Conservation (phyloP, 176 grass and related monocot species). For the Elaeis guineensis region DNA sequence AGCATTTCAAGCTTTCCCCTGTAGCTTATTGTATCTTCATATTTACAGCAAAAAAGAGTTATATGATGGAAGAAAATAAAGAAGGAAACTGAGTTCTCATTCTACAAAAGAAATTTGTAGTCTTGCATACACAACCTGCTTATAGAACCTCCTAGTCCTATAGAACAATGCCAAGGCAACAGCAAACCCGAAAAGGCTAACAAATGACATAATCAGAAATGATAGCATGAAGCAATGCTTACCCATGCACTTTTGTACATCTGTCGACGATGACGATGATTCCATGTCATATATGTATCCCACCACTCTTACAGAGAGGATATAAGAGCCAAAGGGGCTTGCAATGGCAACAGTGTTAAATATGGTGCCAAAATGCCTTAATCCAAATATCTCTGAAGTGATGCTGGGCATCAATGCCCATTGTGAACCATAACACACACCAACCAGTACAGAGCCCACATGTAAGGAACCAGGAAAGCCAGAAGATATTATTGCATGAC, state of each 20-base stretch:
- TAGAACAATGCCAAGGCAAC: conserved; percentile 34
- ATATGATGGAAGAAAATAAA: too few species aligned
- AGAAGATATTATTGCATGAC: conserved; percentile 46
- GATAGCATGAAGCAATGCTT: conserved; percentile 58
- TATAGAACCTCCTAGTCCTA: conserved; percentile 63
- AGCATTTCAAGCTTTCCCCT: too few species aligned
- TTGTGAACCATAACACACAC: conserved; percentile 63
- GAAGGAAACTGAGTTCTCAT: too few species aligned
- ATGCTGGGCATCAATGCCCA: conserved; percentile 78
- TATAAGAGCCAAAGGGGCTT: conserved; percentile 57
- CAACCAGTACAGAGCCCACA: conserved; percentile 44
- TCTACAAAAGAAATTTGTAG: conserved; percentile 6
- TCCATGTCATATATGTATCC: conserved; percentile 60
- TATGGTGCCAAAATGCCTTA: conserved; percentile 55
- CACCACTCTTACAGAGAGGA: conserved; percentile 60
- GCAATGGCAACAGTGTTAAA: conserved; percentile 63
- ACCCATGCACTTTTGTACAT: conserved; percentile 26
- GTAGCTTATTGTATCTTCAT: too few species aligned
- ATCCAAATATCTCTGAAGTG: conserved; percentile 63
- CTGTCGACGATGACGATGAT: conserved; percentile 10
- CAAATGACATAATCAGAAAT: conserved; percentile 51
- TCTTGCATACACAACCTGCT: conserved; percentile 26
- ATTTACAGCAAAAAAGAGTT: too few species aligned
- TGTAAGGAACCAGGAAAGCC: conserved; percentile 47
- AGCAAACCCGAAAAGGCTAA: conserved; percentile 28